Evolutionary conservation across 441 rosid species (phyloP), one percentile per base, ranked within the genome.

Genomic region (Theobroma grandiflorum): DNA sequence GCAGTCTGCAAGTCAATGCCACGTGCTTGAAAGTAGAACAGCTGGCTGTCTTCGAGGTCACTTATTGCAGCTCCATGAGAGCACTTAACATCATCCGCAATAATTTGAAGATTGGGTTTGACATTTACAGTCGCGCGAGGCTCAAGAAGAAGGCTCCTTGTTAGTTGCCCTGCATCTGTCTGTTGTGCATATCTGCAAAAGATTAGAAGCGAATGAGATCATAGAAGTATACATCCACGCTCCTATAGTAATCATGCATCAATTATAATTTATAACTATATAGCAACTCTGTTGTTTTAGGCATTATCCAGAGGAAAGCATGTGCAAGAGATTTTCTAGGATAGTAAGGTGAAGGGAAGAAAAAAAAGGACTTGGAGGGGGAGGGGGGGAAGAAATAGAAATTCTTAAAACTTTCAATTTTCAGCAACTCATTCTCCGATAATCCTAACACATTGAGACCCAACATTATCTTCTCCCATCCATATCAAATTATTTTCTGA

Each of bases 41-140:
- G 89, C 43, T 94, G 98, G 85, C 91, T 86, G 63, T 93, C 96
- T 84, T 96, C 99, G 0, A 96, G 89, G 84, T 94, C 99, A 18
- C 98, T 93, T 67, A 93, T 92, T 1, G 99, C 99, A 85, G 98
- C 98, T 80, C 99, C 99, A 15, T 96, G 98, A 16, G 98, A 93
- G 86, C 98, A 96, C 83, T 93, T 96, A 8, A 96, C 98, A 55
- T 93, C 95, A 11, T 96, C 93, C 0, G 98, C 98, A 69, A 96
- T 89, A 50, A 92, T 94, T 88, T 96, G 98, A 75, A 93, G 94
- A 79, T 96, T 96, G 67, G 98, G 99, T 82, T 96, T 96, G n/a
- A 96, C 81, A 80, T 93, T 96, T 67, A 92, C 95, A 0, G 98
- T 93, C 5, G 96, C 98, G 31, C 92, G 94, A 4, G 98, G 98